These are phyloP conservation scores for Wallemia mellicola DNA, from an alignment of 1,284 basidiomycete genomes.

Conservation along the genomic window DNA sequence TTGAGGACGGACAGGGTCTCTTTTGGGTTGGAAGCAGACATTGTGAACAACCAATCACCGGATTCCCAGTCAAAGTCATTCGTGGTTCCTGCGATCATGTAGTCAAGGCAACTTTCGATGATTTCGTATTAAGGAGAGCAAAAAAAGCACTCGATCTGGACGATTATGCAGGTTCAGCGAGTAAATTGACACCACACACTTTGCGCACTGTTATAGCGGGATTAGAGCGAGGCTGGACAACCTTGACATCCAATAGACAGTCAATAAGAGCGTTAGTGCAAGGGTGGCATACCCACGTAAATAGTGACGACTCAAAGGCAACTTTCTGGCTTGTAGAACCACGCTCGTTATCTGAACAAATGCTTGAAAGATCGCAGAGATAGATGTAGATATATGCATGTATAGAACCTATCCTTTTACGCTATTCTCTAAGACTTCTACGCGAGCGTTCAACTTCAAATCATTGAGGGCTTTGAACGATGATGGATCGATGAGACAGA, in stretches of 20 bases:
- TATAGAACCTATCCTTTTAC: background rate
- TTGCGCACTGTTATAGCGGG: background rate
- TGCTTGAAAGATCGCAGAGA: background rate
- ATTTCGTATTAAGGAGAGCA: background rate
- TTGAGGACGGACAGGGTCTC: background rate
- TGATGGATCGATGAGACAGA: slow-evolving; percentile 69
- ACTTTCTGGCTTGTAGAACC: background rate
- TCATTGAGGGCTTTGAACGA: slow-evolving; percentile 73
- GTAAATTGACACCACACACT: background rate
- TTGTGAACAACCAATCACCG: background rate
- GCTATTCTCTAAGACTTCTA: background rate
- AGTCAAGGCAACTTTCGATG: background rate
- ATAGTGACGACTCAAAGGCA: background rate
- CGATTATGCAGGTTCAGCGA: background rate
- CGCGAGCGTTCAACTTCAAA: slow-evolving; percentile 15
- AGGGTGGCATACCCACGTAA: background rate
- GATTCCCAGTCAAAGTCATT: background rate
- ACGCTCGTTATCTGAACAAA: background rate
- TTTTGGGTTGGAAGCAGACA: background rate
- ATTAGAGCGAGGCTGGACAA: background rate
- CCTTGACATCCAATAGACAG: background rate
- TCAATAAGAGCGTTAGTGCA: background rate
- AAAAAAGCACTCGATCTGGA: background rate
- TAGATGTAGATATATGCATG: background rate
- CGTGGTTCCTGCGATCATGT: background rate